Evolutionary conservation across 495 filamentous ascomycete species (phyloP), one percentile per base, ranked within the genome.

Genomic region (Tuber microsphaerosporum): DNA sequence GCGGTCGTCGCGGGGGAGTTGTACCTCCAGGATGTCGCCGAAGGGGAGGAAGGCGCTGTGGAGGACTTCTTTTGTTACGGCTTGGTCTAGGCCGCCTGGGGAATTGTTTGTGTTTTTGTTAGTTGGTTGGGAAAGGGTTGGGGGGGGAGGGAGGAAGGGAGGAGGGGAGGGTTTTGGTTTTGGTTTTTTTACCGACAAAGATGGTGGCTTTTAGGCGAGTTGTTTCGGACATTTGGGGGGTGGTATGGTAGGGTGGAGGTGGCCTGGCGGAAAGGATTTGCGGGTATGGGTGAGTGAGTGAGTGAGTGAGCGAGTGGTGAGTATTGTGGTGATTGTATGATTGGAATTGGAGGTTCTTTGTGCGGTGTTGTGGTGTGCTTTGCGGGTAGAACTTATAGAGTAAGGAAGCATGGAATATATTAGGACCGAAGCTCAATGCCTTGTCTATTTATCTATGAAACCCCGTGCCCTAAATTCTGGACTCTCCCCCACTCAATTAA

Each of bases 21-120:
- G 91, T 75, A 99, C 90, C 81, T 97, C 93, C 72, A 91, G 89
- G 76, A 99, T 92, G 81, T 97, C 93, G 78, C 95, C 95, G 81
- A 99, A 99, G 0, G 96, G 96, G 43, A 98, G 87, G 86, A 99
- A 99, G 48, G 94, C 93, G 80, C 94, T 92, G 69, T 94, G 90
- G 69, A 99, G 87, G 65, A 90, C 91, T 44, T 88, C 86, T 37
- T 87, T 83, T 19, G 90, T 94, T 69, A 97, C 93, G 39, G 89
- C 87, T 75, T 91, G 89, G 77, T 95, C 91, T 39, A 99, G 89
- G 61, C 94, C 94, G 72, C 81, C 81, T 83, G 41, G 41, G 42
- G 1, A 37, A 1, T 37, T 37, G 39, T 41, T 41, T 41, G 14
- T n/a, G 39, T 17, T 34, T 41, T 41, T 20, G 70, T 81, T 73